Conservation (phyloP, 495 filamentous ascomycete species). For the Aspergillus bridgeri region DNA sequence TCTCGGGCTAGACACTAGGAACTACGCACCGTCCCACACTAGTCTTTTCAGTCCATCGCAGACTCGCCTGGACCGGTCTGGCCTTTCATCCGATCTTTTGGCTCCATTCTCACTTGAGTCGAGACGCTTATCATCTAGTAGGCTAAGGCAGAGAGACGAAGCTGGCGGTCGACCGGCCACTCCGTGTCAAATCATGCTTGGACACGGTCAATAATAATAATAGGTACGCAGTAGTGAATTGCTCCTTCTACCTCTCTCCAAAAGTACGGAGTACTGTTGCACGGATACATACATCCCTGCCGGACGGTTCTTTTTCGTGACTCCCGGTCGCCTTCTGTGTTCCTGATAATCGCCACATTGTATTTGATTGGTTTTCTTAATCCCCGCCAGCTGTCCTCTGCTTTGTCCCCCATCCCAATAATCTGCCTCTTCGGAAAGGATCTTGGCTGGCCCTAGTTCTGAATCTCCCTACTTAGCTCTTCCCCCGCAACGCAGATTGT, state of each 20-base stretch:
- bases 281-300: too few species aligned
- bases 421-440: neutral
- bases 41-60: neutral
- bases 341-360: too few species aligned
- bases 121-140: too few species aligned
- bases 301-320: neutral
- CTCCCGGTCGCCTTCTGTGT: neutral
- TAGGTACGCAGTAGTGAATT: too few species aligned
- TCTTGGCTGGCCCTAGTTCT: neutral
- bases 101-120: too few species aligned
- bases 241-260: too few species aligned
- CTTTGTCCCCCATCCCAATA: neutral
- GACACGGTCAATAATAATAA: neutral
- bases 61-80: constrained; percentile 18
- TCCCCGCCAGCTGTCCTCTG: neutral
- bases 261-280: too few species aligned
- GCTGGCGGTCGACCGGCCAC: neutral
- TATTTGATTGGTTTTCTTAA: too few species aligned
- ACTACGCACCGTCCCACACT: neutral
- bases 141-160: too few species aligned
- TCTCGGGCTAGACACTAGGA: neutral
- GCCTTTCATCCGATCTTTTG: constrained; percentile 4
- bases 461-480: neutral
- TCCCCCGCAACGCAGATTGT: constrained; percentile 13
- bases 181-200: neutral